Evolutionary conservation across 1,139 yeast species (phyloP), one percentile per base, ranked within the genome.

Genomic region (Diutina catenulata): DNA sequence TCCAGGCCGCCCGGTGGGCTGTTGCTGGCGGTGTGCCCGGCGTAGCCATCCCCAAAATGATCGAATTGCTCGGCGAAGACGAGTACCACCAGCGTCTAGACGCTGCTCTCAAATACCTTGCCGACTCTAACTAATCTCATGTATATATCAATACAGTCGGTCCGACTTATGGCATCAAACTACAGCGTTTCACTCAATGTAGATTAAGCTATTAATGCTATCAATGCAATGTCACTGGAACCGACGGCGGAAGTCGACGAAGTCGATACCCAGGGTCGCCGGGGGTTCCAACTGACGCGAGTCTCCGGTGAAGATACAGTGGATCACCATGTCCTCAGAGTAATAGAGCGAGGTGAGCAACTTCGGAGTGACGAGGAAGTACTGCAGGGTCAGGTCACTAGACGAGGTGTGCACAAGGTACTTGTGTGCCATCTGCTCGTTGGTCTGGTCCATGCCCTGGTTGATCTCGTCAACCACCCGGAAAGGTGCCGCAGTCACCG

Each of bases 401-500:
- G 95, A 83, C 0, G 97, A 93, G 36, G 82, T 78, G 41, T 80
- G 77, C 3, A 91, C 96, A 70, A 93, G 79, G 46, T 84, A 74
- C 45, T 76, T 73, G 52, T 91, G 96, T 3, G 94, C 93, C 60
- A 76, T 70, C 45, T 93, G 74, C 57, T 93, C 98, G 52, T 91
- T 91, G 43, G 74, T 74, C 7, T 94, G 86, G 59, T 93, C 99
- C 97, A 93, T 88, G 46, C 98, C 99, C 60, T 93, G 99, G 56
- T 93, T 93, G 46, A 93, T 93, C 62, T 93, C 99, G 57, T 93
- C 99, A 5, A 93, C 96, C 3, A 91, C 91, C 50, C 97, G 67
- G 52, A 93, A 86, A 8, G 98, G 98, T 0, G 96, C 87, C 31
- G 72, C 72, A 0, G 96, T 80, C 42, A 84, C 66, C n/a, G 88